Conservation (phyloP, 345 rosid genomes). For the Heritiera littoralis region DNA sequence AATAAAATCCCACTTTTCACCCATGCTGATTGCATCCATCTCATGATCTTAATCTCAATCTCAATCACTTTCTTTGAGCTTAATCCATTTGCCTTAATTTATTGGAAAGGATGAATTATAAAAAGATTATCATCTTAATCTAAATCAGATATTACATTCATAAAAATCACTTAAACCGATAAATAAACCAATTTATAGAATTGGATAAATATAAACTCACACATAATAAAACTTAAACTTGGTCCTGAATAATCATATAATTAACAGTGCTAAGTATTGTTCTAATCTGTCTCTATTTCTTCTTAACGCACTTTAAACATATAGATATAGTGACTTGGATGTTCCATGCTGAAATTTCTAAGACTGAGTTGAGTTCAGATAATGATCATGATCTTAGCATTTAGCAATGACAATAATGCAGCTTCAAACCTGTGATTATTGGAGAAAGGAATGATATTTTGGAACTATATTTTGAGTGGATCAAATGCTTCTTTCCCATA, state of each 20-base stretch:
- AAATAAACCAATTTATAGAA: no score
- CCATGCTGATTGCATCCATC: not conserved
- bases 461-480: not conserved
- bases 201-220: no score
- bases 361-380: not conserved
- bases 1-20: not conserved
- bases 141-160: no score
- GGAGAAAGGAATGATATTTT: no score
- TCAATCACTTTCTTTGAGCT: not conserved
- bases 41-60: not conserved
- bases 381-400: no score
- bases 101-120: no score
- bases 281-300: not conserved
- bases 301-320: not conserved
- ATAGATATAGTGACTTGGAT: not conserved
- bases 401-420: no score
- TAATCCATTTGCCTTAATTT: not conserved
- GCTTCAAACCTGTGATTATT: not conserved
- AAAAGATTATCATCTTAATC: no score
- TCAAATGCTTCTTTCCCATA: not conserved
- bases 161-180: no score
- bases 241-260: no score
- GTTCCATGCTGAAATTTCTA: not conserved
- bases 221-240: no score
- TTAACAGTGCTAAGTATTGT: not conserved